Evolutionary conservation across 257 asterid species (phyloP).

Genomic region (Capsicum chinense): DNA sequence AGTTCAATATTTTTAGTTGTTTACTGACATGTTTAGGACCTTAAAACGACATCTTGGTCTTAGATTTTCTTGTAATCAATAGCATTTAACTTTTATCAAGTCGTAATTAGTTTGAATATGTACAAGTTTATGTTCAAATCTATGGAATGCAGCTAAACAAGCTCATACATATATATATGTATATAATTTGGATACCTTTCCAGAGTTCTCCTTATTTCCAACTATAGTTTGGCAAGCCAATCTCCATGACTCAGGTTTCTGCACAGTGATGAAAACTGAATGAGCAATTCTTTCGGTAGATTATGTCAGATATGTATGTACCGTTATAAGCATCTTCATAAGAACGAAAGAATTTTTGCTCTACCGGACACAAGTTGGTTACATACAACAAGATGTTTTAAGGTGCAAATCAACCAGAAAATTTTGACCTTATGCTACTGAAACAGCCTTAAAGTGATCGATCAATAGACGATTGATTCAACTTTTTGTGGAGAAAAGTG

Average conservation of each 20-base stretch:
- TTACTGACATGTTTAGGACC: background rate
- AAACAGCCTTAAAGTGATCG: background rate
- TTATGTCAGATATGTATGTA: background rate
- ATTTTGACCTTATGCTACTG: background rate
- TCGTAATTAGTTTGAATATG: background rate
- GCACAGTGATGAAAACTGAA: slow-evolving; percentile 30
- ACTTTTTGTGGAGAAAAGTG: background rate
- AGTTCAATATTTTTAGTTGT: background rate
- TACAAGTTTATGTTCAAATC: background rate
- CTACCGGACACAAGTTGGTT: background rate
- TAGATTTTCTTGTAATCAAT: background rate
- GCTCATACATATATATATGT: background rate
- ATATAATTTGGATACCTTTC: slow-evolving; percentile 61
- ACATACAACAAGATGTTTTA: background rate
- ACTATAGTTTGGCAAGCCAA: slow-evolving; percentile 97
- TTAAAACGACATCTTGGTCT: background rate
- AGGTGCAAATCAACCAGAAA: background rate
- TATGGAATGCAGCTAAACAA: background rate
- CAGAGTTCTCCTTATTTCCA: slow-evolving; percentile 89
- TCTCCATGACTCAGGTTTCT: slow-evolving; percentile 97
- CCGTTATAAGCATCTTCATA: background rate
- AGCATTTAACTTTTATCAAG: background rate
- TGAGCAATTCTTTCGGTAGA: background rate
- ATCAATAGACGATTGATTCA: background rate
- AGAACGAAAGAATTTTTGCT: background rate